Conservation (phyloP, 2,329 filamentous ascomycete species). For the Fusarium torulosum region DNA sequence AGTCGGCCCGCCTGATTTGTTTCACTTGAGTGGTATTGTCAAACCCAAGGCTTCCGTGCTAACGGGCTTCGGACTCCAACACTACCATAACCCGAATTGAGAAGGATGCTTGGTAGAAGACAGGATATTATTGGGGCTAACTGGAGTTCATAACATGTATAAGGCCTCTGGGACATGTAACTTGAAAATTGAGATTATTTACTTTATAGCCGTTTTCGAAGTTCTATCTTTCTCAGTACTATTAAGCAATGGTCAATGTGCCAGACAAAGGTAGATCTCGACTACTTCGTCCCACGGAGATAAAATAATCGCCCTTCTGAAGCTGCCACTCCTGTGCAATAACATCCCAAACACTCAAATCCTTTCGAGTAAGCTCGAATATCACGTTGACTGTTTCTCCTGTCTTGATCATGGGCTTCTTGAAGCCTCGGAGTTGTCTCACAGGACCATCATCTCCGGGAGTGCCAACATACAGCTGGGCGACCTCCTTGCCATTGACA, state of each 20-base stretch:
- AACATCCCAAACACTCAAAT: slow-evolving; percentile 22
- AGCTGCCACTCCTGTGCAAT: slow-evolving; percentile 20
- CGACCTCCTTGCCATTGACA: slow-evolving; percentile 1
- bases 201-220: too few species aligned
- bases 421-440: slow-evolving; percentile 15
- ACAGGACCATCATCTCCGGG: neutral
- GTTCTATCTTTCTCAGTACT: too few species aligned
- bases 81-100: too few species aligned
- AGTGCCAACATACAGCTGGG: slow-evolving; percentile 14
- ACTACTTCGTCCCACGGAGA: slow-evolving; percentile 17
- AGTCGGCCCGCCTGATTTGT: too few species aligned
- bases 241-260: neutral
- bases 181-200: too few species aligned
- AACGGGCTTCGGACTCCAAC: too few species aligned
- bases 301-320: slow-evolving; percentile 9
- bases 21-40: too few species aligned
- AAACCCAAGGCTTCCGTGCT: too few species aligned
- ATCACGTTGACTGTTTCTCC: neutral
- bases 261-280: slow-evolving; percentile 10
- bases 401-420: neutral
- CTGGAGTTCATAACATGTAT: too few species aligned
- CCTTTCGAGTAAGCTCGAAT: neutral
- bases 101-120: too few species aligned
- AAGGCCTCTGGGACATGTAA: too few species aligned
- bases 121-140: too few species aligned